Evolutionary conservation across 163 green algal species (phyloP).

Genomic region (Scenedesmus sp.): DNA sequence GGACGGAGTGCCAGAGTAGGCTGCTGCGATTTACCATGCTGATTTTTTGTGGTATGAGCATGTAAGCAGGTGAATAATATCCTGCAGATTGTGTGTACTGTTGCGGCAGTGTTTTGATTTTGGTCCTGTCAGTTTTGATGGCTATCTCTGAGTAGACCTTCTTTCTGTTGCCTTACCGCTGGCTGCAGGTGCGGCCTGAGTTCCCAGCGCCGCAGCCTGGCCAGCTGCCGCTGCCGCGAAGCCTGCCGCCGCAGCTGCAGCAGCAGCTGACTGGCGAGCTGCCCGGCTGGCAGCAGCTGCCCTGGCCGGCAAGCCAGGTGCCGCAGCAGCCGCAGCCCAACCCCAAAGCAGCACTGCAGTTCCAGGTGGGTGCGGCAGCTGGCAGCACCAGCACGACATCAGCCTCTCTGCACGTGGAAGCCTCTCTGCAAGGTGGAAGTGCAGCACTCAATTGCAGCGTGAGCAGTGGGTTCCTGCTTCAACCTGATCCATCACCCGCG

Average conservation of each 20-base stretch:
- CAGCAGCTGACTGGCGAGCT: slow-evolving; percentile 23
- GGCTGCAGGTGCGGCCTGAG: slow-evolving; percentile 72
- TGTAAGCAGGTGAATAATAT: too few species aligned
- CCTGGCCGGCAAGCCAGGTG: slow-evolving; percentile 19
- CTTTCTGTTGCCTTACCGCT: slow-evolving; percentile 75
- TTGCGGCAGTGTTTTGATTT: neutral
- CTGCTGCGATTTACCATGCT: neutral
- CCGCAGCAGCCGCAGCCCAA: slow-evolving; percentile 50
- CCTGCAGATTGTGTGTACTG: neutral
- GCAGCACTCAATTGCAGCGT: too few species aligned
- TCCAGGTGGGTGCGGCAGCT: slow-evolving; percentile 28
- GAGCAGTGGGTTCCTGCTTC: too few species aligned
- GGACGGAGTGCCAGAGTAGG: neutral
- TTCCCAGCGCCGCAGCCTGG: slow-evolving; percentile 74
- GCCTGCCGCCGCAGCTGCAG: slow-evolving; percentile 2
- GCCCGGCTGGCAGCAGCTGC: slow-evolving; percentile 62
- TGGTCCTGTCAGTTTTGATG: neutral
- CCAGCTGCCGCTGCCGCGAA: slow-evolving; percentile 76
- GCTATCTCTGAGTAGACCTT: slow-evolving; percentile 25
- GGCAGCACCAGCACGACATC: slow-evolving; percentile 42
- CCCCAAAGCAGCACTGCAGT: slow-evolving; percentile 57
- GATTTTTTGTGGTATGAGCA: slow-evolving; percentile 53
- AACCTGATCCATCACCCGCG: too few species aligned
- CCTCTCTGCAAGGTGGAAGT: too few species aligned
- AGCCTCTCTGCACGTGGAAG: too few species aligned